Base-by-base conservation (phyloP, 108 stramenopile genomes). In the Fragilaria radians region DNA sequence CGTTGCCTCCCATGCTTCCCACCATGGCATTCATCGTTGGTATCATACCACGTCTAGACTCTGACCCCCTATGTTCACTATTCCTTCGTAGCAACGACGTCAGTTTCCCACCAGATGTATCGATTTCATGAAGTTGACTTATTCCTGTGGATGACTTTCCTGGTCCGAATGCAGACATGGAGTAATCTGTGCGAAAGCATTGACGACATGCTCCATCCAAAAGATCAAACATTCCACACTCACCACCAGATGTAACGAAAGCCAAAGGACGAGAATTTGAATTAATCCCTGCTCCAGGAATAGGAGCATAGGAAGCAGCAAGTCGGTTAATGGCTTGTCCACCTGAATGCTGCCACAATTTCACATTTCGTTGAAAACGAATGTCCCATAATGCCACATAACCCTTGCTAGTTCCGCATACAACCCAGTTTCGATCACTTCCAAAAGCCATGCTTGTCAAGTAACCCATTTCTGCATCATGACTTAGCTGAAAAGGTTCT, bases 161-260 rank as follows among this genome's bases (percentile, higher is more conserved):
- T 42, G 36, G 14, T 42, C 11, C 36, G 14, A 42, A 11, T 7
- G 11, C 36, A 11, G 11, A 7, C 19, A 11, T n/a, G 3, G 55
- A 32, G 34, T 19, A 29, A n/a, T 22, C 19, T 2, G 34, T 79
- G 28, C 88, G 79, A 54, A 89, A 95, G 57, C 88, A 89, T 74
- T 94, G 88, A 24, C 62, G 67, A 66, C 93, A 95, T 11, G 63
- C 54, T n/a, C 95, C 93, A 34, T 53, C 77, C 3, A 75, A 71
- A 29, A 91, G 47, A 67, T 96, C 93, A 76, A 95, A 97, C 59
- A 97, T 86, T 11, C 80, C 83, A 31, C 88, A 89, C 65, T 96
- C 94, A 67, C 94, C 95, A 50, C 93, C 94, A 34, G 75, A 75
- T 19, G 92, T 93, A 24, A 84, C 88, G 64, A 95, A 93, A 7